Conservation (phyloP, 164 flowering plant genomes). For the Sextonia rubra region DNA sequence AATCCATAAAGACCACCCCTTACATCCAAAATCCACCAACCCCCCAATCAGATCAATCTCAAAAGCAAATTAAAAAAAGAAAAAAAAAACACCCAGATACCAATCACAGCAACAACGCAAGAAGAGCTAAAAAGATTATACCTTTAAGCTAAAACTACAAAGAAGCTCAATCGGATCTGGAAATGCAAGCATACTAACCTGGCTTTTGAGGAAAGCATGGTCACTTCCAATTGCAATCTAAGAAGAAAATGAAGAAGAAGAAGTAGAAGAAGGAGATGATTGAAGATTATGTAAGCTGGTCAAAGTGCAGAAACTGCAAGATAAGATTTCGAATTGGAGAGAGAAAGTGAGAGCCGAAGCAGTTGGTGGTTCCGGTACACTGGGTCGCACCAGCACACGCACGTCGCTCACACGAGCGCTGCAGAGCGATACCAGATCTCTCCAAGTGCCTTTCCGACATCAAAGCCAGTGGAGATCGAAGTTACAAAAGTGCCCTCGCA, state of each 20-base stretch:
- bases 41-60: background rate
- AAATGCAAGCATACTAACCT: constrained; percentile 32
- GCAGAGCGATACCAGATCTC: too few relatives aligned
- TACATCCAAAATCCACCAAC: background rate
- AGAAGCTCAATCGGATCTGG: constrained; percentile 27
- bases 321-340: background rate
- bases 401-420: too few relatives aligned
- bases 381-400: too few relatives aligned
- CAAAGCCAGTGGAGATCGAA: too few relatives aligned
- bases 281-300: background rate
- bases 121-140: constrained; percentile 14
- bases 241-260: background rate
- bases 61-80: background rate
- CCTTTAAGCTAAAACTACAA: background rate
- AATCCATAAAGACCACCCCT: constrained; percentile 16
- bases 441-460: too few relatives aligned
- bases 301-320: background rate
- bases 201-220: constrained; percentile 51
- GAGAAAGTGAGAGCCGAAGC: background rate
- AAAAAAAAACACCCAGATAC: background rate
- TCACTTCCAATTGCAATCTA: background rate
- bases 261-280: background rate
- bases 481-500: too few relatives aligned
- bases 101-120: constrained; percentile 2
- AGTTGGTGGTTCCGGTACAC: background rate